Conservation (phyloP, 805 yeast genomes). For the Hanseniaspora nectarophila region DNA sequence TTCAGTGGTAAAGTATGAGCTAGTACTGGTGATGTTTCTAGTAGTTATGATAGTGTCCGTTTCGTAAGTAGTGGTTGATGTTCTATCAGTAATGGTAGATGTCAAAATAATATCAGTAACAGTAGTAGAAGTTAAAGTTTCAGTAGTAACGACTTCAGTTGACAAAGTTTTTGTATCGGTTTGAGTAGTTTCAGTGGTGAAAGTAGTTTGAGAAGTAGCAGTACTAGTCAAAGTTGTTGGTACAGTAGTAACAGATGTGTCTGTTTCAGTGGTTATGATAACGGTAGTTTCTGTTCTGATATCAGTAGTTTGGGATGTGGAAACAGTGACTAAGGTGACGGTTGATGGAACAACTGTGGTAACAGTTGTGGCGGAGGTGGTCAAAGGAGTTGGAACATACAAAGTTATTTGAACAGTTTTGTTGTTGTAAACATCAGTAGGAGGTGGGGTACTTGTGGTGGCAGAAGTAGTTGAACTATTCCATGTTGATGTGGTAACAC, state of each 20-base stretch:
- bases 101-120: not conserved
- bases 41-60: constrained; percentile 1
- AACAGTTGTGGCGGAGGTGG: not conserved
- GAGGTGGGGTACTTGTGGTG: constrained; percentile 8
- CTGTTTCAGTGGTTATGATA: not conserved
- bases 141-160: not conserved
- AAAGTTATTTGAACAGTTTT: constrained; percentile 5
- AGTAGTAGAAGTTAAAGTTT: not conserved
- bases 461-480: not conserved
- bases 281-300: constrained; percentile 10
- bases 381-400: constrained; percentile 3
- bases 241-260: not conserved
- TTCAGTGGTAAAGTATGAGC: constrained; percentile 7
- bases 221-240: constrained; percentile 6
- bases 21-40: not conserved
- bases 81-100: constrained; percentile 7
- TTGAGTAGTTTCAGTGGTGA: not conserved
- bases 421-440: constrained; percentile 8
- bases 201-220: constrained; percentile 4
- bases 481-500: constrained; percentile 14
- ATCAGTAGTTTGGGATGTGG: constrained; percentile 4
- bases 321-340: constrained; percentile 16
- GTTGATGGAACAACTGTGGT: constrained; percentile 22
- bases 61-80: constrained; percentile 2
- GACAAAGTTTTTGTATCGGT: not conserved